Base-by-base conservation (phyloP, 23 red algal species). In the Agarophyton chilense region DNA sequence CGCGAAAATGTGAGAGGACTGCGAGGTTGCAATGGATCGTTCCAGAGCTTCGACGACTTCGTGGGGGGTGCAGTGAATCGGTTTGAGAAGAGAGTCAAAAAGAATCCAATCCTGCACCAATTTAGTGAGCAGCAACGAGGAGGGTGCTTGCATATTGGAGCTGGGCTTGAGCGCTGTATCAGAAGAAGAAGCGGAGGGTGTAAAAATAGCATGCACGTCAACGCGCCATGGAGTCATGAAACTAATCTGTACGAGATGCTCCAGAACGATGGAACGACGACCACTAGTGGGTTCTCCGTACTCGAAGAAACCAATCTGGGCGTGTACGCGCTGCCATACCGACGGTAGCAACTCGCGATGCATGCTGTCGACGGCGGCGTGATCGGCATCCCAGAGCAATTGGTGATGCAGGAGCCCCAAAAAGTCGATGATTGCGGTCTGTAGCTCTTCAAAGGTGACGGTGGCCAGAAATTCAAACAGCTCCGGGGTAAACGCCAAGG, bases 191-290 rank as follows among this genome's bases (percentile, higher is more conserved):
- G 51, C 39, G 32, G 61, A 33, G 8, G 81, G 40, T 43, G 39
- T 52, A 62, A 72, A 86, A 21, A 52, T 64, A 11, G 57, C 81
- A 10, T 72, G 50, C 35, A 86, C 81, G 63, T 86, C 81, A n/a
- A 86, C 81, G 65, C 81, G 81, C 81, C 81, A 86, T 26, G 81
- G 81, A 17, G 81, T 86, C 57, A 86, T 64, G 63, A 86, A 86
- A 21, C 54, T 65, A 5, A 86, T 86, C 46, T 86, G 81, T 40
- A 86, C 81, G 43, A 86, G 81, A 29, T 86, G 81, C 34, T 86
- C 81, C 39, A 86, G 81, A 14, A 72, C 62, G 43, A 36, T 38
- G 33, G 81, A 57, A 11, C 81, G 81, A 10, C 46, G 62, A 24
- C 62, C 81, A 24, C 24, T 22, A 4, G 60, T 64, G 62, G 81